Conservation (phyloP, 1,284 basidiomycete species). For the Sparassis latifolia region DNA sequence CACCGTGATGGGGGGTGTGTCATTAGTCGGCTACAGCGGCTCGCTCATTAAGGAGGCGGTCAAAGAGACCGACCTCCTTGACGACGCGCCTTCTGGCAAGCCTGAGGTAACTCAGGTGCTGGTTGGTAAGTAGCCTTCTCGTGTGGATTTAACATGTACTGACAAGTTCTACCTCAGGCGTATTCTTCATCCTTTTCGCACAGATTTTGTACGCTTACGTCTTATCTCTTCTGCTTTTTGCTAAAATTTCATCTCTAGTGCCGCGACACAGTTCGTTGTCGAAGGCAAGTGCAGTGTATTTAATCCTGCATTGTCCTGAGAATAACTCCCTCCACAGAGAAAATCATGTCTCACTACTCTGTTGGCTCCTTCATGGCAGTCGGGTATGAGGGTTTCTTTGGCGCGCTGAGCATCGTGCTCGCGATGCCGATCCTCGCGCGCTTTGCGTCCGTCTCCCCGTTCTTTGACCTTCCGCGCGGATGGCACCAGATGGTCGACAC, state of each 20-base stretch:
- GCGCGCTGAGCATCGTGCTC: slow-evolving; percentile 70
- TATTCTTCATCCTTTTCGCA: slow-evolving; percentile 92
- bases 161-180: slow-evolving; percentile 41
- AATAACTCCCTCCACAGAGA: slow-evolving; percentile 43
- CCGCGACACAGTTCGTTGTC: slow-evolving; percentile 89
- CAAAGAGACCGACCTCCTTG: slow-evolving; percentile 33
- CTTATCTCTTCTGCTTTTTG: slow-evolving; percentile 11
- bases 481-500: slow-evolving; percentile 86
- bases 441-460: slow-evolving; percentile 57
- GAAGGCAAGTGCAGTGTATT: slow-evolving; percentile 57
- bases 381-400: slow-evolving; percentile 92
- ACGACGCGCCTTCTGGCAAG: slow-evolving; percentile 32
- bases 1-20: slow-evolving; percentile 88
- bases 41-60: slow-evolving; percentile 75
- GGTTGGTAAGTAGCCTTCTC: slow-evolving; percentile 38
- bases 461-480: slow-evolving; percentile 86
- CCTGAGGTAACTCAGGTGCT: slow-evolving; percentile 61
- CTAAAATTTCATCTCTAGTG: slow-evolving; percentile 39
- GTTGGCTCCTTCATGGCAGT: slow-evolving; percentile 93
- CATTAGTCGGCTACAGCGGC: slow-evolving; percentile 87
- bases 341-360: slow-evolving; percentile 83
- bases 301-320: neutral
- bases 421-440: slow-evolving; percentile 56
- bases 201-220: slow-evolving; percentile 79
- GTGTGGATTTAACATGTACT: neutral